Conservation (phyloP, 1,139 yeast genomes). For the Taphrina flavorubra region DNA sequence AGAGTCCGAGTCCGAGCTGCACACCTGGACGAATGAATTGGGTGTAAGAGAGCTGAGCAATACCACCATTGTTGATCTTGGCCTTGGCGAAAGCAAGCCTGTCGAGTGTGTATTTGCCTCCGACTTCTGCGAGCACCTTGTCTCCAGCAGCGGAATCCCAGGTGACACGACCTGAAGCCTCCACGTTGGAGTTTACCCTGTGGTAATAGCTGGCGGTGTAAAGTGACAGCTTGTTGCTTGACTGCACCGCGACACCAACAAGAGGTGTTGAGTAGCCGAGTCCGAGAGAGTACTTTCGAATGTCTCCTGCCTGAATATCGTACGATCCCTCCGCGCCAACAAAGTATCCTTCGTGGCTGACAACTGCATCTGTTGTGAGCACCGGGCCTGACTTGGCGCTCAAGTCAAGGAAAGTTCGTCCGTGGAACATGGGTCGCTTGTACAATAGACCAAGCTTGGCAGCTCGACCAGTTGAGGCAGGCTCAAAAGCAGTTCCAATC, state of each 20-base stretch:
- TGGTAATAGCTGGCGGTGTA: slow-evolving; percentile 98
- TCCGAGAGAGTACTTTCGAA: slow-evolving; percentile 93
- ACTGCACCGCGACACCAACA: slow-evolving; percentile 86
- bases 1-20: slow-evolving; percentile 95
- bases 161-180: slow-evolving; percentile 73
- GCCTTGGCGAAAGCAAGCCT: slow-evolving; percentile 69
- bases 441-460: slow-evolving; percentile 91
- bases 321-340: slow-evolving; percentile 98
- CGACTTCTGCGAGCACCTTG: slow-evolving; percentile 84
- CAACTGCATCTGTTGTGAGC: slow-evolving; percentile 91
- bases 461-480: slow-evolving; percentile 79
- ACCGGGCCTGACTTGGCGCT: slow-evolving; percentile 80
- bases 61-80: slow-evolving; percentile 95
- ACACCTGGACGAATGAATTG: slow-evolving; percentile 97
- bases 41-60: slow-evolving; percentile 92
- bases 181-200: slow-evolving; percentile 86
- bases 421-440: slow-evolving; percentile 90
- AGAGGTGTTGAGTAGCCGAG: slow-evolving; percentile 89
- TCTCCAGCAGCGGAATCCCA: slow-evolving; percentile 75
- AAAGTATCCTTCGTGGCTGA: slow-evolving; percentile 95
- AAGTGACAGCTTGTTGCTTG: slow-evolving; percentile 85
- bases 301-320: slow-evolving; percentile 89
- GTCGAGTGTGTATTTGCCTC: slow-evolving; percentile 92
- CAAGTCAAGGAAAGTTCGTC: slow-evolving; percentile 93
- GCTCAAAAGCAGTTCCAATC: slow-evolving; percentile 84